Evolutionary conservation across 2,329 filamentous ascomycete species (phyloP), one percentile per base, ranked within the genome.

Genomic region (Metarhizium guizhouense): DNA sequence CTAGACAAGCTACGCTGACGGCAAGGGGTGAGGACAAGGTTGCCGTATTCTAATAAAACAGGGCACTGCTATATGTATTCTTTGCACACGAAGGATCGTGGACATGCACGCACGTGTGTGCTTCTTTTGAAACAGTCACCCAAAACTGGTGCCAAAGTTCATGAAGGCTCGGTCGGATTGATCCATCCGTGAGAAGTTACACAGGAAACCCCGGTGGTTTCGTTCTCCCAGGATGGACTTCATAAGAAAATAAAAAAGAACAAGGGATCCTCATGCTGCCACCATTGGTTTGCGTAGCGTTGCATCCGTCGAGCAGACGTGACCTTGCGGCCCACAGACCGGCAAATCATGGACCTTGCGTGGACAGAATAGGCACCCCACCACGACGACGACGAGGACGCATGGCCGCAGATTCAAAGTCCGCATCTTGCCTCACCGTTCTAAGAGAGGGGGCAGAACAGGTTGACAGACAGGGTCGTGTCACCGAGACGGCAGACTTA

Each of bases 291-390:
- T 56, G 47, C 32, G 20, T 52, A 55, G 45, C 20, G 52, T 63
- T 56, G 51, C 58, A 59, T 61, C 57, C 60, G 63, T 66, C 50
- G 48, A 61, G 29, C 16, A 4, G 36, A 38, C 43, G 42, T 57
- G 54, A 54, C 51, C 56, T 47, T n/a, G 42, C 30, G 54, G 49
- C 42, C 51, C 51, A 55, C 43, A 40, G 36, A 53, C 34, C 48
- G 51, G 50, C 58, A 60, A 55, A 58, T 61, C 54, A 54, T 48
- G 43, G 54, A 56, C 30, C 57, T 48, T 36, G 47, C 48, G 18
- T 14, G 14, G 14, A 18, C 6, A 45, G n/a, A 45, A 16, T 18
- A 11, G 16, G 7, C 42, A 45, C n/a, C 51, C 53, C 58, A 18
- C 45, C 57, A 55, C 55, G 52, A 58, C 45, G 57, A 49, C 47